Percentiles rank a stretch among this genome's conserved stretches.
Conservation (phyloP, 2,329 filamentous ascomycete species). For the Trichoderma sp. region DNA sequence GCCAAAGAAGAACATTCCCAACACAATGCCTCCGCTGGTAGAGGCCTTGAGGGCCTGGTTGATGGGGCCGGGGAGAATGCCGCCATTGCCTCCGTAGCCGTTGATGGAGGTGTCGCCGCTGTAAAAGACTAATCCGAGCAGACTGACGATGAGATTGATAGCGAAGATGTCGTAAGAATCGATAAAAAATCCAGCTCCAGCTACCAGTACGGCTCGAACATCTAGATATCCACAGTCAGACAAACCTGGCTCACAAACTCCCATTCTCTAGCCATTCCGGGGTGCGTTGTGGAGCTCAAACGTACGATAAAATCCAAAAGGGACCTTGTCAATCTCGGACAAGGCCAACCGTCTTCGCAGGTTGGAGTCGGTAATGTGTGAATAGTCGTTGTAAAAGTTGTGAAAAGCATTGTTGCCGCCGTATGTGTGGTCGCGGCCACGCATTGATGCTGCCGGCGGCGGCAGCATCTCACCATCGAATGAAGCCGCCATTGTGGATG, state of each 20-base stretch:
- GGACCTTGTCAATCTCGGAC: conserved; percentile 78
- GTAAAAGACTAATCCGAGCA: conserved; percentile 80
- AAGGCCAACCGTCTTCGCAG: conserved; percentile 74
- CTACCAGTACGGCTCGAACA: conserved; percentile 73
- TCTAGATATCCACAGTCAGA: conserved; percentile 44
- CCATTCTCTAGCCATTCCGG: background rate
- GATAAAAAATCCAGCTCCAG: conserved; percentile 82
- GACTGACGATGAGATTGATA: conserved; percentile 71
- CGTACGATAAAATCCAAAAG: conserved; percentile 71
- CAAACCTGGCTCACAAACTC: background rate
- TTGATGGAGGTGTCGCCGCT: conserved; percentile 48
- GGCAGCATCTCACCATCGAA: conserved; percentile 48
- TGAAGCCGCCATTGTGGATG: conserved; percentile 38
- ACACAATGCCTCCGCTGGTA: conserved; percentile 76
- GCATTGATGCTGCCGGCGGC: conserved; percentile 44
- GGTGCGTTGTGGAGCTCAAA: conserved; percentile 23
- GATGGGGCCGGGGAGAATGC: conserved; percentile 63
- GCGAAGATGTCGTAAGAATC: conserved; percentile 84
- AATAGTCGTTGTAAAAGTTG: conserved; percentile 73
- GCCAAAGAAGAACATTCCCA: conserved; percentile 78
- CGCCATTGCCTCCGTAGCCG: conserved; percentile 57
- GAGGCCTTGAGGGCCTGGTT: conserved; percentile 81
- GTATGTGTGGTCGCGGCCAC: conserved; percentile 48
- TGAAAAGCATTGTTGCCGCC: conserved; percentile 72
- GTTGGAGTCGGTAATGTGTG: conserved; percentile 71